Evolutionary conservation across 176 grass and related monocot genomes (phyloP), one percentile per base, ranked within the genome.

Genomic region (Phoenix dactylifera): DNA sequence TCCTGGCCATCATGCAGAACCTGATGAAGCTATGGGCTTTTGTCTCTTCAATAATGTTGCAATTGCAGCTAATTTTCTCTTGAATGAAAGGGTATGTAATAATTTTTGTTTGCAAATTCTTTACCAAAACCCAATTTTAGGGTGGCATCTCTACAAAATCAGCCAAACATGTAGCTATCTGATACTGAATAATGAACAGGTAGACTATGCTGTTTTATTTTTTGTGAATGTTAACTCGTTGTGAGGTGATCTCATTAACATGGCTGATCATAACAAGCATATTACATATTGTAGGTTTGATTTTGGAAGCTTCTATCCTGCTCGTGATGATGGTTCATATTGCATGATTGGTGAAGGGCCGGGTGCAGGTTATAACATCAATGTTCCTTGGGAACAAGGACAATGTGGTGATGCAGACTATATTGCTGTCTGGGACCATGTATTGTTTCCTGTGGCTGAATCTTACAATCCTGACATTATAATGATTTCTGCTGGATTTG

Each of bases 1-100:
- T 82, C 93, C 93, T 66, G 93, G 87, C 22, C 93, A 97, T 72
- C 93, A 97, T 75, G 93, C 93, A 16, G 93, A 97, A 64, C 67
- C 77, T 82, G 62, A 88, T 56, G 48, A 80, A 81, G 66, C 93
- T 69, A 97, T 97, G 93, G 93, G 87, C n/a, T 97, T 91, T 80
- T 88, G 93, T 66, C 87, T 97, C 53, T 97, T 97, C 77, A 97
- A 97, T 55, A 97, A 97, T 77, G 80, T 91, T 56, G 87, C 93
- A 53, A 16, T 97, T 73, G 87, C 76, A 52, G 93, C 81, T 67
- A 78, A 72, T 12, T 97, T 80, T 78, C 93, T 97, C 17, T 83
- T 97, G 59, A 97, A 91, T n/a, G 83, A 90, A 72, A 80, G 69
- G 81, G 93, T 97, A 59, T 54, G 26, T 17, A 74, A 57, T 62